Base-by-base conservation (phyloP, 73 alveolate genomes). In the Symbiodinium pilosum region DNA sequence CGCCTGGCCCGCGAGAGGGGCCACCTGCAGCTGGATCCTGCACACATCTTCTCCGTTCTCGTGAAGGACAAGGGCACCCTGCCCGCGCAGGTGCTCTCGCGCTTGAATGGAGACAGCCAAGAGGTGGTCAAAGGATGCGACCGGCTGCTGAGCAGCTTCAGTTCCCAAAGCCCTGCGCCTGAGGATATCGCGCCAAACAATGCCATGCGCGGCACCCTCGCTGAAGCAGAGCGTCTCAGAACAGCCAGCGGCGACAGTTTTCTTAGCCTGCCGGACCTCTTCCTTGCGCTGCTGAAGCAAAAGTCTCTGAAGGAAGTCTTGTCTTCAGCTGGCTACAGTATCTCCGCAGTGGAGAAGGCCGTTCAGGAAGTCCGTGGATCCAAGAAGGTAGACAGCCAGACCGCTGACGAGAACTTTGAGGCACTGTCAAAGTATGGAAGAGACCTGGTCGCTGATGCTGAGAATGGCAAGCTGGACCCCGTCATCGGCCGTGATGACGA, bases 401-500 rank as follows among this genome's bases (percentile, higher is more conserved):
- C 98, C 16, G 98, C 84, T 41, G 98, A 92, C 42, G 91, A 92
- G 91, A 92, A 73, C 83, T 71, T 92, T 42, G 98, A 92, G 89
- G 95, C 98, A 39, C 54, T 93, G 73, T n/a, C 36, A 43, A 93
- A 93, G 93, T 93, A 93, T 44, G 98, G 98, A 34, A 40, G 88
- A 47, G 98, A 93, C 98, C 92, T 93, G 42, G 88, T 81, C 39
- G 98, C 98, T 20, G 92, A 71, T 41, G 98, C 98, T 44, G 98
- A 93, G 68, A 71, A 32, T 24, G 99, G 99, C 54, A 83, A 83
- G 87, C 83, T 93, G 56, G 99, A 93, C 75, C 99, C 99, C 43
- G 99, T 93, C 68, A 93, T 93, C 84, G 99, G 99, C 52, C 93
- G 99, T 2, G 99, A 93, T 30, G 93, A 93, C 56, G 99, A 93